phyloP scores from a whole-genome alignment of 345 rosid species.

The Erodium maritimum region DNA sequence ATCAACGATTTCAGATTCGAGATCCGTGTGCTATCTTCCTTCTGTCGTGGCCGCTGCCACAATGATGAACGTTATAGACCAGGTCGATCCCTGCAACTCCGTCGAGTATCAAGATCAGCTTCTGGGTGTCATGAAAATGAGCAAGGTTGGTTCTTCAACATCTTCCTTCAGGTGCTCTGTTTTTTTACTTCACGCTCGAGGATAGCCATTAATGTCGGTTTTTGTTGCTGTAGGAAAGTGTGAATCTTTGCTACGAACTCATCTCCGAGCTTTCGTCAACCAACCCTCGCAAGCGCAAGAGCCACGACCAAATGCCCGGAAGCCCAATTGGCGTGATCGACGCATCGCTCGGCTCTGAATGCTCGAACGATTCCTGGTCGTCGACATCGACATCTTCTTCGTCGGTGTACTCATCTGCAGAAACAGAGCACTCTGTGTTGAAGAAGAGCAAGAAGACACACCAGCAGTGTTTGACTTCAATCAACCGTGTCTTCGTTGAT shows the following conservation, averaged over 20 bases:
- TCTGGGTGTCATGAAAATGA: constrained; percentile 38
- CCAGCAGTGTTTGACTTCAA: constrained; percentile 2
- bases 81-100: constrained; percentile 40
- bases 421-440: constrained; percentile 11
- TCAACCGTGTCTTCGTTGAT: no score
- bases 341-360: constrained; percentile 33
- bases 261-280: constrained; percentile 25
- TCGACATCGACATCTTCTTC: neutral
- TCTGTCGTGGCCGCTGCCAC: constrained; percentile 78
- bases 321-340: constrained; percentile 68
- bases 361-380: constrained; percentile 42
- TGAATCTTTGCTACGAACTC: constrained; percentile 38
- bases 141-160: constrained; percentile 29
- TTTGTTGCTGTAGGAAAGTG: constrained; percentile 40
- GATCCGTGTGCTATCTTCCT: constrained; percentile 53
- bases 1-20: constrained; percentile 43
- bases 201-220: no score
- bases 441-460: neutral
- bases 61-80: constrained; percentile 59
- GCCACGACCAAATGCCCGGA: constrained; percentile 18
- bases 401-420: constrained; percentile 10
- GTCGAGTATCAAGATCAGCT: constrained; percentile 43
- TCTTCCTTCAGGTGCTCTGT: neutral
- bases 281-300: constrained; percentile 44
- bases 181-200: neutral